A percentile compares a stretch with the other conserved stretches of the same genome.
Evolutionary conservation across 1,284 basidiomycete genomes (phyloP).

Genomic region (Volvariella surrecta): DNA sequence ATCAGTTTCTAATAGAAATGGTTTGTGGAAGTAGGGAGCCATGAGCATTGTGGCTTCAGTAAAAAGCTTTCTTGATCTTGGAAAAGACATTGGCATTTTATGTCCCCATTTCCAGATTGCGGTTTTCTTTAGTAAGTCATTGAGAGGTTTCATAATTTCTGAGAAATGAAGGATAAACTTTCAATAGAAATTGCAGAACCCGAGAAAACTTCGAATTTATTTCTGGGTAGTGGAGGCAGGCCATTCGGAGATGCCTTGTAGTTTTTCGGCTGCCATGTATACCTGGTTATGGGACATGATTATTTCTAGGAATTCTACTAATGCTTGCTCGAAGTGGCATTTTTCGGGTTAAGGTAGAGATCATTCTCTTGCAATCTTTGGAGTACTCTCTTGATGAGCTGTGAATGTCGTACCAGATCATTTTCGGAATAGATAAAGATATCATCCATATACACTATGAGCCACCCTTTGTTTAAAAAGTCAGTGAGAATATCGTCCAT

Average conservation of each 20-base stretch:
- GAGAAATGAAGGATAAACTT: too few relatives aligned
- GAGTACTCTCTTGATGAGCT: conserved; percentile 19
- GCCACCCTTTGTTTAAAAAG: background rate
- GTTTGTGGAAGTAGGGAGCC: too few relatives aligned
- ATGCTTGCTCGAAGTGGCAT: conserved; percentile 24
- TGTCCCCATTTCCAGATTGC: too few relatives aligned
- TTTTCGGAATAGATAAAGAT: conserved; percentile 13
- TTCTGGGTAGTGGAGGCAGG: conserved; percentile 12
- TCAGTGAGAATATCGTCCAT: conserved; percentile 9
- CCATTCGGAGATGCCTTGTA: conserved; percentile 19
- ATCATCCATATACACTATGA: conserved; percentile 7
- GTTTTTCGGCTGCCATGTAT: conserved; percentile 30
- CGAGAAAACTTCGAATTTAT: conserved; percentile 18
- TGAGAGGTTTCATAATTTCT: too few relatives aligned
- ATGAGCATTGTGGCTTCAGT: too few relatives aligned
- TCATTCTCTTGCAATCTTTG: conserved; percentile 17
- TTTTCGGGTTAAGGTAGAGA: conserved; percentile 28
- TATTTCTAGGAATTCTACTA: conserved; percentile 32
- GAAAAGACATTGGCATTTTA: too few relatives aligned
- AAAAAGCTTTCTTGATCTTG: too few relatives aligned
- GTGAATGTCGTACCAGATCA: conserved; percentile 11
- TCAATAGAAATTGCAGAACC: conserved; percentile 23
- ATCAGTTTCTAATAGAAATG: too few relatives aligned
- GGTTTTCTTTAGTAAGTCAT: too few relatives aligned
- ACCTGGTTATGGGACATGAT: conserved; percentile 22